phyloP scores from a whole-genome alignment of 2,329 filamentous ascomycete genomes.

The Pyrenophora teres region DNA sequence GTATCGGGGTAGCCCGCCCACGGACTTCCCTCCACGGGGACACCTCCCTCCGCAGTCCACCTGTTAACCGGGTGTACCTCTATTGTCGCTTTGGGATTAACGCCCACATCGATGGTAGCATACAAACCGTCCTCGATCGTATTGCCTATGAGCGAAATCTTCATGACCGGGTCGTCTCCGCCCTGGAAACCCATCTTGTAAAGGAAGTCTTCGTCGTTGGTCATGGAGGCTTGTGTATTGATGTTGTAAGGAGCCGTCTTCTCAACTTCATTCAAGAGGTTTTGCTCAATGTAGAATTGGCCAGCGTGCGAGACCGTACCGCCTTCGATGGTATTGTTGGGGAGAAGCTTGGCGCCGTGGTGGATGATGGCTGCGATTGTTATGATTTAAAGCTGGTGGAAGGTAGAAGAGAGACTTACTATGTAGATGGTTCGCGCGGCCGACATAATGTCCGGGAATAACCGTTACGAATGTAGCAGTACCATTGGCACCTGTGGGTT shows the following conservation, averaged over 20 bases:
- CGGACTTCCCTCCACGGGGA: constrained; percentile 28
- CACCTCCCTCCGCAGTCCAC: constrained; percentile 36
- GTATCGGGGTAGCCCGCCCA: constrained; percentile 38
- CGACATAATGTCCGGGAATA: constrained; percentile 51
- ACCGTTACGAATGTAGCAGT: constrained; percentile 56
- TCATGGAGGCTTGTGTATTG: constrained; percentile 52
- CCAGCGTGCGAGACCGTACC: constrained; percentile 63
- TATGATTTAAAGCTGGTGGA: neutral
- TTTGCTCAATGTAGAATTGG: constrained; percentile 68
- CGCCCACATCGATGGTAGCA: constrained; percentile 40
- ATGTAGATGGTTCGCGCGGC: constrained; percentile 41
- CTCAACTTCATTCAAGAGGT: constrained; percentile 59
- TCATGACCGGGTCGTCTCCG: constrained; percentile 60
- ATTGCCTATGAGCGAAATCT: constrained; percentile 61
- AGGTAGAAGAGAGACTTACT: constrained; percentile 21
- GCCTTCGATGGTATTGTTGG: constrained; percentile 59
- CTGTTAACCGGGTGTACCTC: constrained; percentile 37
- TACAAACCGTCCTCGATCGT: constrained; percentile 39
- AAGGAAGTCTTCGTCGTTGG: constrained; percentile 58
- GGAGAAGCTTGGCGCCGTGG: constrained; percentile 46
- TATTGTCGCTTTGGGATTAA: constrained; percentile 34
- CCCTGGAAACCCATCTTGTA: constrained; percentile 54
- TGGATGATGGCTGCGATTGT: constrained; percentile 41
- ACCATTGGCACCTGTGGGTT: constrained; percentile 54
- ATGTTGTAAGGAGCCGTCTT: constrained; percentile 51